Evolutionary conservation across 345 rosid genomes (phyloP), one percentile per base, ranked within the genome.

Genomic region (Eucalyptus brandiana): DNA sequence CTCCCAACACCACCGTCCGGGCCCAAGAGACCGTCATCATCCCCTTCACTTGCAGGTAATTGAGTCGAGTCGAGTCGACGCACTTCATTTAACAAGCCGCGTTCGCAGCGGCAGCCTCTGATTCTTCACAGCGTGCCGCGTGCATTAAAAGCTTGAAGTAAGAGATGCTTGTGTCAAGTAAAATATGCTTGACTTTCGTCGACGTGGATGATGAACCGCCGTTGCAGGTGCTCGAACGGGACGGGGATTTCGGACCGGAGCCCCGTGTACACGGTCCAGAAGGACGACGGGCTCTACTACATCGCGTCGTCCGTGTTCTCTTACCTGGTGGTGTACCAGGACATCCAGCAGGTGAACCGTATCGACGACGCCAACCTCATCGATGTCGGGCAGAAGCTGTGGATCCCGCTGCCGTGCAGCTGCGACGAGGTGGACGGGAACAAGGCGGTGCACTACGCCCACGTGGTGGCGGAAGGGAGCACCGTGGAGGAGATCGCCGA

Each of bases 401-500:
- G 92, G 95, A 94, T 95, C 89, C 96, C 97, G 26, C 90, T 95
- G 51, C 95, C 97, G 5, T 96, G 96, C 90, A 95, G 98, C 92
- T 96, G 97, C 26, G 97, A 94, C 16, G 81, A 80, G 24, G 93
- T 94, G 87, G 89, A 88, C 23, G 95, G 94, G 15, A 45, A 89
- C 89, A 88, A 58, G 76, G 93, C 93, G 67, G 94, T 95, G 40
- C 97, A 96, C 87, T 95, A 94, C 83, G 94, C 93, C 12, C 98
- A 95, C 34, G 88, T 94, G 81, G 98, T 95, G 51, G 88, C 86
- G 69, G 34, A 14, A 2, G 95, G 93, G 65, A 94, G 94, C 88
- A 48, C 95, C 4, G 92, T 95, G 85, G 92, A 62, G 87, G 89
- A 47, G 88, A 94, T 96, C 48, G 96, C 96, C 4, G 30, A 21